Evolutionary conservation across 768 basidiomycete genomes (phyloP), one percentile per base, ranked within the genome.

Genomic region (Suillus brevipes): DNA sequence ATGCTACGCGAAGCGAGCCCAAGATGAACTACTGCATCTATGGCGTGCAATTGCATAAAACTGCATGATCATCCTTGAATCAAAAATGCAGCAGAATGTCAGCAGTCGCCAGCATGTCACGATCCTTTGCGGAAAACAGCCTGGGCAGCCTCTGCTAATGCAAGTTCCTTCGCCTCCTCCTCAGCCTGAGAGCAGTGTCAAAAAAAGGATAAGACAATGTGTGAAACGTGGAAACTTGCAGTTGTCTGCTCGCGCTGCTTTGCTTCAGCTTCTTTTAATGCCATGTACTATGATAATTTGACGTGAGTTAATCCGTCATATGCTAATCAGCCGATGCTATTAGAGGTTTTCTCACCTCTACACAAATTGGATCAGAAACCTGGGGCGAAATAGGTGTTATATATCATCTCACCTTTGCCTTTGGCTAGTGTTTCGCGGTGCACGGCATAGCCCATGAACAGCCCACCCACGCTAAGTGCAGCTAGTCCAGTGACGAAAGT

Each of bases 371-470:
- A 13, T 59, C 31, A 59, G 36, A 62, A 62, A 50, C 3, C 23
- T 62, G 6, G 28, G 18, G 18, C 3, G 12, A 40, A 18, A 59
- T 12, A 20, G 18, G 42, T 18, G 45, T 9, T 38, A 47, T 6
- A 55, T 14, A 47, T 16, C 13, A 23, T 64, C 77, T 31, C 38
- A 77, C 75, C 75, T 73, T 64, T 70, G 28, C 75, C 75, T 64
- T 74, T 77, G 58, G 65, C 34, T 66, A 77, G 71, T 55, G 76
- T 71, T 34, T 77, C 75, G 12, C 60, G 67, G 31, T 77, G 75
- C 12, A 77, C 73, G 20, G 72, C 72, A 64, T 74, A 75, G 16
- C 77, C 75, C 40, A 77, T 56, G 65, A 76, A 77, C 23, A 77
- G 13, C 47, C 75, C 75, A 31, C 77, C 77, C 12, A 74, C 40